Conservation (phyloP, 352 stramenopile species). For the Elongisporangium prolatum region DNA sequence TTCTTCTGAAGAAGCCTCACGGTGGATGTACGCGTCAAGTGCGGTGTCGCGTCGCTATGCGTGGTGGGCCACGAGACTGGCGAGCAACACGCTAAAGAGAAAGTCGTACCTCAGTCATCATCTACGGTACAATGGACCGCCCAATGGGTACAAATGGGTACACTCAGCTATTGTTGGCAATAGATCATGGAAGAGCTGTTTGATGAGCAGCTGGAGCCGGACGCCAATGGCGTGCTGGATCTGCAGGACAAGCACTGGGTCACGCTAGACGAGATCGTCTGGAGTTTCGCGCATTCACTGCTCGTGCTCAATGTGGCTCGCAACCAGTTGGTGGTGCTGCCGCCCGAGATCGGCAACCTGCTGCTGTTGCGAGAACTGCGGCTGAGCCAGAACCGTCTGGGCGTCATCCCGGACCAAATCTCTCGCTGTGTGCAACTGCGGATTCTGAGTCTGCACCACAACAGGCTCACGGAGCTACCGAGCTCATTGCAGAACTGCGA, state of each 20-base stretch:
- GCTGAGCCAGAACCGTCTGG: constrained; percentile 56
- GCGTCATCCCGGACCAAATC: constrained; percentile 47
- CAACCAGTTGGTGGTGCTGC: constrained; percentile 68
- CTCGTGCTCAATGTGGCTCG: constrained; percentile 65
- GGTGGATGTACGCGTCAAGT: neutral
- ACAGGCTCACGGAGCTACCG: constrained; percentile 59
- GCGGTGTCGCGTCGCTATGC: neutral
- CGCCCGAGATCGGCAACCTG: constrained; percentile 55
- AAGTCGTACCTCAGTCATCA: neutral
- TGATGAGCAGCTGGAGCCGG: constrained; percentile 51
- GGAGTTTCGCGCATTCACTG: constrained; percentile 54
- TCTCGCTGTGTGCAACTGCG: constrained; percentile 55
- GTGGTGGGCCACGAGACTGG: neutral
- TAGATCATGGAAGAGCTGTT: constrained; percentile 56
- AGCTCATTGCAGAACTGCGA: constrained; percentile 64
- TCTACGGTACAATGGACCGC: neutral
- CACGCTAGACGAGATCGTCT: constrained; percentile 75
- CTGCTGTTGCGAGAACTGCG: constrained; percentile 59
- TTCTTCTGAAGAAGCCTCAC: neutral
- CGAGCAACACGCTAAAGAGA: neutral
- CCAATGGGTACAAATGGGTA: neutral
- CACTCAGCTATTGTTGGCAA: neutral
- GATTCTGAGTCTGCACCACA: constrained; percentile 62
- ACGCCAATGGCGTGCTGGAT: constrained; percentile 68
- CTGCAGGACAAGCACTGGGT: constrained; percentile 79